Evolutionary conservation across 768 basidiomycete genomes (phyloP), one percentile per base, ranked within the genome.

Genomic region (Russula compacta): DNA sequence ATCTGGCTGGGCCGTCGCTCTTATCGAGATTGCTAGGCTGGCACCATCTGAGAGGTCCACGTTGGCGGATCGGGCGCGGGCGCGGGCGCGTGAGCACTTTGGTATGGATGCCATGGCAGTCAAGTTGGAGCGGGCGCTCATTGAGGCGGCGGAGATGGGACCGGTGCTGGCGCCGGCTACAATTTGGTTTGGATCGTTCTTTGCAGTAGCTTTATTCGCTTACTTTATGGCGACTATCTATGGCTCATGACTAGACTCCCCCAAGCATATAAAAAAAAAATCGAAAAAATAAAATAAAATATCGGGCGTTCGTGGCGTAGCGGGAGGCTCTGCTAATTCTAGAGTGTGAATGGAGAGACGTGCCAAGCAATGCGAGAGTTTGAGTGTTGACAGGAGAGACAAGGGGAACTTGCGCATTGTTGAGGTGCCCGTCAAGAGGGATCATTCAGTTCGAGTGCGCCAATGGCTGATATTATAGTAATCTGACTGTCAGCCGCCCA

Each of bases 21-120:
- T 98, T 46, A 64, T 69, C 4, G 80, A 85, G 48, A 84, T 97
- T 47, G 75, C 85, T 19, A 64, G 67, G 14, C 69, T 87, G 62
- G 57, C 70, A 2, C 48, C 66, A 0, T 68, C 66, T 1, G 80
- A 84, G 48, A 73, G 86, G 33, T 62, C 68, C 24, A 73, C 71
- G 9, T 70, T 98, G 65, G 77, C 78, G 1, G 70, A 68, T 33
- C 76, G 84, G 2, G 87, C 87, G 0, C 81, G 77, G 65, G 67
- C 72, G 46, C 76, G 95, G 9, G 91, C 90, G 15, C 74, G 75
- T 56, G 74, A 75, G 24, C 68, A 81, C 46, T 98, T 98, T 70
- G 83, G 87, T 15, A 84, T 91, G 79, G 83, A 86, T 7, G 82
- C 85, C 21, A 89, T 92, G 86, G 79, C 83, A 2, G 71, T 72